These are phyloP conservation scores for Adenanthera pavonina DNA, from an alignment of 306 rosid species.

Conservation along the genomic window DNA sequence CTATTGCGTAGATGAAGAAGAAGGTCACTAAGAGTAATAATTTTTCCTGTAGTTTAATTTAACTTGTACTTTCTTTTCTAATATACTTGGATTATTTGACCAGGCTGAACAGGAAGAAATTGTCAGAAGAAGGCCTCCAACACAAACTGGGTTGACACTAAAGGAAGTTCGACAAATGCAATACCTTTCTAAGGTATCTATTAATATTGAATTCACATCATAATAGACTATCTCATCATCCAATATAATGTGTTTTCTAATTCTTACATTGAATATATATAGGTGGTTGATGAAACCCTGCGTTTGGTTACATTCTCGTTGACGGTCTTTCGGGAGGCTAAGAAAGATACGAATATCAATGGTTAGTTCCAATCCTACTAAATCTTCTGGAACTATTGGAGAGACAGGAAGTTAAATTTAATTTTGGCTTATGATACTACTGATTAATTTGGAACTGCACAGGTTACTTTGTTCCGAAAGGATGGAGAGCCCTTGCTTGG, in stretches of 20 bases:
- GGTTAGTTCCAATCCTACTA: slow-evolving; percentile 41
- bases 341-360: slow-evolving; percentile 52
- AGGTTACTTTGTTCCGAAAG: slow-evolving; percentile 79
- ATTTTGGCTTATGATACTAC: not conserved
- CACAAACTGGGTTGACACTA: slow-evolving; percentile 36
- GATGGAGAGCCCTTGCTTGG: slow-evolving; percentile 77
- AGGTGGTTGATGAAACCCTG: slow-evolving; percentile 84
- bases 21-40: not conserved
- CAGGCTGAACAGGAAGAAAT: slow-evolving; percentile 70
- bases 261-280: not conserved
- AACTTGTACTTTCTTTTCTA: not conserved
- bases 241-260: not conserved
- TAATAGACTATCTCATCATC: not conserved
- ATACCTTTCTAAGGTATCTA: not conserved
- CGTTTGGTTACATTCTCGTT: slow-evolving; percentile 69
- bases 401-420: too few relatives aligned
- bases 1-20: not conserved
- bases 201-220: not conserved
- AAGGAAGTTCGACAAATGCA: slow-evolving; percentile 1
- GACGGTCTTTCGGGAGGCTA: slow-evolving; percentile 61
- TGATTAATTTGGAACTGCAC: not conserved
- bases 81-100: not conserved
- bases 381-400: not conserved
- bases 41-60: not conserved
- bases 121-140: slow-evolving; percentile 52